phyloP scores from a whole-genome alignment of 2,329 filamentous ascomycete species.

The Venturia nashicola region DNA sequence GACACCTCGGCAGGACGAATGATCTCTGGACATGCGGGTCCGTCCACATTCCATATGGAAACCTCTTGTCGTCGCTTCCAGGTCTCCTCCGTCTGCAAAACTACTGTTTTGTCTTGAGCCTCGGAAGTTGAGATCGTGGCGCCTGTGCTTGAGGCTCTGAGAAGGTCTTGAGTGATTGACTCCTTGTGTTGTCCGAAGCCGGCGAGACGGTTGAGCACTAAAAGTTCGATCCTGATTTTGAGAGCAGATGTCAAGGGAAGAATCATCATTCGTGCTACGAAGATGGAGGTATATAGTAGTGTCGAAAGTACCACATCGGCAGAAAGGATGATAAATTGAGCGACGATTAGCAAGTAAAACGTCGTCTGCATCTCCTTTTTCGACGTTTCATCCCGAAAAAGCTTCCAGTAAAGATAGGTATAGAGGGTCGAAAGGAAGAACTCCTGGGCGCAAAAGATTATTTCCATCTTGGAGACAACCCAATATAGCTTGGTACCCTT shows the following conservation, averaged over 20 bases:
- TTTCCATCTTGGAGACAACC: background rate
- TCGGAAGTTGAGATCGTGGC: background rate
- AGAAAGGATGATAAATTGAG: background rate
- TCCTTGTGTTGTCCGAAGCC: background rate
- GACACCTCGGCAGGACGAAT: background rate
- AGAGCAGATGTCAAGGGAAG: background rate
- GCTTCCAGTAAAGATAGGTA: background rate
- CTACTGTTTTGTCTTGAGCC: background rate
- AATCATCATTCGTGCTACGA: conserved; percentile 1
- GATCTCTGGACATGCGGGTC: background rate
- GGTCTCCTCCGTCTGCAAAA: background rate
- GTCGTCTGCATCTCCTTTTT: background rate
- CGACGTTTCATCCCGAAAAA: background rate
- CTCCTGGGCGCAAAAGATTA: background rate
- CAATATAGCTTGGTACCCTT: background rate
- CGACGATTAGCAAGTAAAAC: background rate
- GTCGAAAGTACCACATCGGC: background rate
- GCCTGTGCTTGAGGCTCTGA: background rate
- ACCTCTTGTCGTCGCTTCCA: background rate
- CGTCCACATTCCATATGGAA: background rate
- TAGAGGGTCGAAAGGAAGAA: background rate
- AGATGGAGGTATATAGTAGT: background rate
- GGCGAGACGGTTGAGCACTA: conserved; percentile 5
- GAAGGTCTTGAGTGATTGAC: background rate
- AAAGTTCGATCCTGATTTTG: conserved; percentile 5